These are phyloP conservation scores for Ustilago trichophora DNA, from an alignment of 1,284 basidiomycete genomes.

Conservation along the genomic window DNA sequence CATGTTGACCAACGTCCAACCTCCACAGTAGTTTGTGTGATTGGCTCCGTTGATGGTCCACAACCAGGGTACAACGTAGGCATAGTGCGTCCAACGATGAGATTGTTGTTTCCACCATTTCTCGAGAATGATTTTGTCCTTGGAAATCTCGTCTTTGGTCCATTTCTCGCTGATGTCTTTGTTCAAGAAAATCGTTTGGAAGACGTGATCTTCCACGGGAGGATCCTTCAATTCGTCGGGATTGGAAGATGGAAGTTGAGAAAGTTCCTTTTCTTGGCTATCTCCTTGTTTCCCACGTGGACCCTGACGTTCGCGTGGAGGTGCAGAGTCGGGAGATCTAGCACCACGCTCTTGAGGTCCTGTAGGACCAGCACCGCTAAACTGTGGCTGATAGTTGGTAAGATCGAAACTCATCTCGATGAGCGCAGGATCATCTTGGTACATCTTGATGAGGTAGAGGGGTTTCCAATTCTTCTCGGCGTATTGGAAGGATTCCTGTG, in stretches of 20 bases:
- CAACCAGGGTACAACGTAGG: constrained; percentile 72
- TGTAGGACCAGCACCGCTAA: constrained; percentile 60
- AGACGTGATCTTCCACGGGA: constrained; percentile 71
- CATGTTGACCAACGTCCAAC: constrained; percentile 70
- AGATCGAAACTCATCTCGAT: constrained; percentile 74
- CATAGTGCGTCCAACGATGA: constrained; percentile 74
- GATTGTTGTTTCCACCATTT: constrained; percentile 76
- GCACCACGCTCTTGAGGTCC: constrained; percentile 32
- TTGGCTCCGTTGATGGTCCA: constrained; percentile 73
- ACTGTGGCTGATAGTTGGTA: constrained; percentile 73
- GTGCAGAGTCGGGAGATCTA: constrained; percentile 26
- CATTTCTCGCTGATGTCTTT: constrained; percentile 70
- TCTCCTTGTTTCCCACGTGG: constrained; percentile 44
- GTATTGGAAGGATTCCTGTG: constrained; percentile 67
- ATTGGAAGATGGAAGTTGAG: constrained; percentile 21
- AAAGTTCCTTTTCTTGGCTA: constrained; percentile 25
- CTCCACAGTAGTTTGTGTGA: constrained; percentile 67
- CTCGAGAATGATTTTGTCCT: constrained; percentile 71
- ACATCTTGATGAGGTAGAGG: constrained; percentile 71
- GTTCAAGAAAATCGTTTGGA: constrained; percentile 76
- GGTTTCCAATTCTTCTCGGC: constrained; percentile 71
- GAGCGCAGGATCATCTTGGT: constrained; percentile 71
- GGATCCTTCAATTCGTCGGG: constrained; percentile 41
- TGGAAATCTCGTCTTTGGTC: constrained; percentile 71
- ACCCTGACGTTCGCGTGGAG: constrained; percentile 45